Percentiles rank a stretch among this genome's conserved stretches.
Evolutionary conservation across 345 rosid genomes (phyloP).

Genomic region (Carallia brachiata): DNA sequence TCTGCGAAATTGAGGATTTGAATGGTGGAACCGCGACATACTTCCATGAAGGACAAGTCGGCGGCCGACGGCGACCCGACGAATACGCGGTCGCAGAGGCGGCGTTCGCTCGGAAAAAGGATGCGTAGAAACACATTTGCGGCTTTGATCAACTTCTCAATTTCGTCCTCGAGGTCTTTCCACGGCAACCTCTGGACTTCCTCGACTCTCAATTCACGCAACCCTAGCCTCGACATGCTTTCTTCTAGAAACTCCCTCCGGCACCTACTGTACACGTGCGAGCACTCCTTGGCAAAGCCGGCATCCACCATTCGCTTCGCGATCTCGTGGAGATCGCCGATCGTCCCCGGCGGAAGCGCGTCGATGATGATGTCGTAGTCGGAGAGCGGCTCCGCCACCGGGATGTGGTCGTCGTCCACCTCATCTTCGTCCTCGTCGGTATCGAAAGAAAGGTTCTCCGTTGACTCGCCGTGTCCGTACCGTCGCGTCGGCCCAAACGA

Average conservation of each 20-base stretch:
- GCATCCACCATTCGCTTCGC: slow-evolving; percentile 86
- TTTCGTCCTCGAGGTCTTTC: slow-evolving; percentile 78
- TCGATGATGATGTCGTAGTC: slow-evolving; percentile 82
- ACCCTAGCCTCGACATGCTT: slow-evolving; percentile 70
- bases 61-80: slow-evolving; percentile 63
- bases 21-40: slow-evolving; percentile 71
- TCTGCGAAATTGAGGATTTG: slow-evolving; percentile 76
- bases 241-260: slow-evolving; percentile 83
- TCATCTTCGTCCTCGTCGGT: slow-evolving; percentile 50
- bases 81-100: slow-evolving; percentile 86
- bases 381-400: slow-evolving; percentile 72
- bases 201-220: slow-evolving; percentile 68
- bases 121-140: slow-evolving; percentile 65
- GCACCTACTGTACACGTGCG: slow-evolving; percentile 72
- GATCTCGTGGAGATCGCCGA: slow-evolving; percentile 80
- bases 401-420: slow-evolving; percentile 43
- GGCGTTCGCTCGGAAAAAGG: slow-evolving; percentile 88
- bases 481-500: slow-evolving; percentile 42
- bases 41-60: slow-evolving; percentile 91
- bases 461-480: slow-evolving; percentile 20
- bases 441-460: slow-evolving; percentile 41
- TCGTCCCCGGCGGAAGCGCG: slow-evolving; percentile 74
- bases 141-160: slow-evolving; percentile 87
- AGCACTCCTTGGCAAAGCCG: slow-evolving; percentile 68
- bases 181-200: slow-evolving; percentile 79